Evolutionary conservation across 2,329 filamentous ascomycete species (phyloP).

Genomic region (Botrytis pseudocinerea): DNA sequence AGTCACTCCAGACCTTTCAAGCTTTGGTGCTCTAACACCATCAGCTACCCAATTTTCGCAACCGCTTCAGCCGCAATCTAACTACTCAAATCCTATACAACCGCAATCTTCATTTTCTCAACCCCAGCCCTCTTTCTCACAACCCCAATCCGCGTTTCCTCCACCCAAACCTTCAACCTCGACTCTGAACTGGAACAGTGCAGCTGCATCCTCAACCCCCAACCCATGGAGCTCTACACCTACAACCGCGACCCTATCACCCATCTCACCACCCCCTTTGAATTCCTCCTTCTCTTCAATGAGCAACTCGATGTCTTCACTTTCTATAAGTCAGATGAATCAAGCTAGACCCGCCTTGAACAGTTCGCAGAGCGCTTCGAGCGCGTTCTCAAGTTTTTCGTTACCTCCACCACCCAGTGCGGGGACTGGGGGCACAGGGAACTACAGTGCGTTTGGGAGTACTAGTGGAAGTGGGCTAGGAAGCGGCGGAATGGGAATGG

Average conservation of each 20-base stretch:
- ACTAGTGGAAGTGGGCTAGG: conserved; percentile 29
- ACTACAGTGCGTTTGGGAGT: conserved; percentile 33
- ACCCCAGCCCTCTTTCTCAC: conserved; percentile 38
- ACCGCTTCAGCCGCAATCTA: conserved; percentile 44
- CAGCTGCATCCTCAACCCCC: conserved; percentile 41
- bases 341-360: conserved; percentile 43
- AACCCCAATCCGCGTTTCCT: conserved; percentile 24
- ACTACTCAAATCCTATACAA: conserved; percentile 14
- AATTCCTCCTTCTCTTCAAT: conserved; percentile 39
- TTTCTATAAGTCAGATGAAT: conserved; percentile 48
- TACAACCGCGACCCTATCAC: conserved; percentile 34
- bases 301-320: conserved; percentile 48
- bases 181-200: conserved; percentile 53
- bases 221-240: conserved; percentile 50
- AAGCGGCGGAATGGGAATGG: conserved; percentile 22
- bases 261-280: conserved; percentile 1
- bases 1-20: conserved; percentile 58
- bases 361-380: conserved; percentile 49
- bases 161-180: conserved; percentile 30
- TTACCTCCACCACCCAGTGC: conserved; percentile 36
- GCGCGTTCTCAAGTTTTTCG: conserved; percentile 37
- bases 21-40: conserved; percentile 57
- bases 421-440: conserved; percentile 14
- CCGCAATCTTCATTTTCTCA: conserved; percentile 33
- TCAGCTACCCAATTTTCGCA: conserved; percentile 64